Percentiles rank a stretch among this genome's conserved stretches.
Evolutionary conservation across 495 filamentous ascomycete species (phyloP).

Genomic region (Trichoderma gamsii): DNA sequence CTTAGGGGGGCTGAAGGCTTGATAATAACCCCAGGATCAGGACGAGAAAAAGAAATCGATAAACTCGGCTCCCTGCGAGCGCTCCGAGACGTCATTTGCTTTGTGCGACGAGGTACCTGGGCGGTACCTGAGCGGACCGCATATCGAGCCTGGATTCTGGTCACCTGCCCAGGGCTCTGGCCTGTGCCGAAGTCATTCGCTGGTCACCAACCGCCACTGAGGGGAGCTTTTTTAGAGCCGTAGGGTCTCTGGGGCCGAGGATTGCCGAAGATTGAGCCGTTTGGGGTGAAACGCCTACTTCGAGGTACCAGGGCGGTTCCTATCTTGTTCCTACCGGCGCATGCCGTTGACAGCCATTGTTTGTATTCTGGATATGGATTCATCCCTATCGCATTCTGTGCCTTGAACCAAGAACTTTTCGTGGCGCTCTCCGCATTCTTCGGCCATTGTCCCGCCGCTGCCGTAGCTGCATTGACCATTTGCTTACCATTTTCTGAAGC

Average conservation of each 20-base stretch:
- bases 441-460: no score
- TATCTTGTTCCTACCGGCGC: no score
- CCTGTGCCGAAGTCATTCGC: not conserved
- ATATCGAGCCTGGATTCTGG: not conserved
- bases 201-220: not conserved
- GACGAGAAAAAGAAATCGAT: constrained; percentile 2
- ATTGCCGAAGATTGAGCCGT: not conserved
- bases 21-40: not conserved
- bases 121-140: not conserved
- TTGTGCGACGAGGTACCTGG: not conserved
- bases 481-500: no score
- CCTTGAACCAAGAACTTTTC: no score
- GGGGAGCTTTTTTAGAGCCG: not conserved
- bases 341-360: no score
- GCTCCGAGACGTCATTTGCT: not conserved
- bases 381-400: no score
- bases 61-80: not conserved
- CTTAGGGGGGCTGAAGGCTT: not conserved
- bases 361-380: no score
- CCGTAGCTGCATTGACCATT: no score
- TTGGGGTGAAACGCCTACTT: no score
- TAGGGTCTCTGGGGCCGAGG: not conserved
- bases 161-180: not conserved
- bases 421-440: no score
- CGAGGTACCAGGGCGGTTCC: no score